phyloP scores from a whole-genome alignment of 1,284 basidiomycete genomes.

The Microbotryum lychnidis-dioicae region DNA sequence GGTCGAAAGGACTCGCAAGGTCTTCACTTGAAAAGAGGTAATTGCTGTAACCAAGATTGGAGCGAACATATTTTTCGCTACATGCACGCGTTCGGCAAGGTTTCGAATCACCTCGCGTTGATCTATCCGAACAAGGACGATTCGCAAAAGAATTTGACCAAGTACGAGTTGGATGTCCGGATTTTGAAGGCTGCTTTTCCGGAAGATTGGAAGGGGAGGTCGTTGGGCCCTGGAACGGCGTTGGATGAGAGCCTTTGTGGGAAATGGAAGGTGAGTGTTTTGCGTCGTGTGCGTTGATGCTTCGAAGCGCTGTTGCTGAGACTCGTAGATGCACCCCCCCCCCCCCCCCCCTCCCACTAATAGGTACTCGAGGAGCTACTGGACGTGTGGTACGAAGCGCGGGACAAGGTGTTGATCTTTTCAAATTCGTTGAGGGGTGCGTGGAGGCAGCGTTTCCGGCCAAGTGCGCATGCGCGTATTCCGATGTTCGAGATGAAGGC shows the following conservation, averaged over 20 bases:
- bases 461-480: too few species aligned
- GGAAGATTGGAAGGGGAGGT: slow-evolving; percentile 31
- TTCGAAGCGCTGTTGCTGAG: background rate
- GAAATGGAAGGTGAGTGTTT: slow-evolving; percentile 61
- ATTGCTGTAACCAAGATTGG: slow-evolving; percentile 36
- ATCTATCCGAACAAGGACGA: slow-evolving; percentile 56
- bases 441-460: too few species aligned
- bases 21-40: slow-evolving; percentile 30
- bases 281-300: too few species aligned
- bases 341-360: too few species aligned
- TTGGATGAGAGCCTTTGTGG: slow-evolving; percentile 55
- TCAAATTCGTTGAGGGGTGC: slow-evolving; percentile 42
- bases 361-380: slow-evolving; percentile 61
- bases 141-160: slow-evolving; percentile 39
- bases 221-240: slow-evolving; percentile 25
- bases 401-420: slow-evolving; percentile 64
- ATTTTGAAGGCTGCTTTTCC: slow-evolving; percentile 37
- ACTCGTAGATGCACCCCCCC: background rate
- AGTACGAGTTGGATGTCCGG: slow-evolving; percentile 35
- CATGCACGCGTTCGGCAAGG: slow-evolving; percentile 67
- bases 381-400: slow-evolving; percentile 43
- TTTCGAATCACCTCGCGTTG: slow-evolving; percentile 74
- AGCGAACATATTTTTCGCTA: slow-evolving; percentile 39
- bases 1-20: slow-evolving; percentile 45
- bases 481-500: too few species aligned